Evolutionary conservation across 129 eudicot genomes (phyloP).

Genomic region (Silybum marianum): DNA sequence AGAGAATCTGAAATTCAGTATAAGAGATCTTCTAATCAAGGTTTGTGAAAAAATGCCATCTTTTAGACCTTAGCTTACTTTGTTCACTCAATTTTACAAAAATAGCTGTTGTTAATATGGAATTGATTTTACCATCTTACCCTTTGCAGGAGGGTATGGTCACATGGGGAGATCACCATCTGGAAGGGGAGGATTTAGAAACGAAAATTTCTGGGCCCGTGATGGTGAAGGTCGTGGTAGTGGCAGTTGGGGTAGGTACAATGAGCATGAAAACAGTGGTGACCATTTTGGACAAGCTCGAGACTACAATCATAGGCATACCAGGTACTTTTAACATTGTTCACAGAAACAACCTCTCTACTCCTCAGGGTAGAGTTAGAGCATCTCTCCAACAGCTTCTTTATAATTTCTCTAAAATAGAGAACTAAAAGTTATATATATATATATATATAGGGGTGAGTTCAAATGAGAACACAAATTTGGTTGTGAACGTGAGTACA

Average conservation of each 20-base stretch:
- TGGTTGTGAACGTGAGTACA: too few relatives aligned
- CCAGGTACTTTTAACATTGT: constrained; percentile 1
- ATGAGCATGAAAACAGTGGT: constrained; percentile 24
- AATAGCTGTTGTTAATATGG: neutral
- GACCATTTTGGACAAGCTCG: constrained; percentile 32
- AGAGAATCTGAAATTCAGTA: constrained; percentile 36
- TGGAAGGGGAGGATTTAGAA: constrained; percentile 56
- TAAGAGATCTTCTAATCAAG: constrained; percentile 39
- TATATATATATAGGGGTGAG: too few relatives aligned
- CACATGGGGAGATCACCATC: constrained; percentile 46
- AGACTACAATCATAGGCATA: constrained; percentile 16
- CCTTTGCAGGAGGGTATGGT: constrained; percentile 41
- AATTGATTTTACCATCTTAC: constrained; percentile 14
- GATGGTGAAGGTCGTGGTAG: constrained; percentile 42
- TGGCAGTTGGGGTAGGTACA: constrained; percentile 29
- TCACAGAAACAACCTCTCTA: neutral
- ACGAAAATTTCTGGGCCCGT: constrained; percentile 43
- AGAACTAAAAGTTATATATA: too few relatives aligned
- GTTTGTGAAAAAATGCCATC: constrained; percentile 11
- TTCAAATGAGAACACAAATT: too few relatives aligned
- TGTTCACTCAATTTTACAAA: neutral
- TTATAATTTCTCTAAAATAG: too few relatives aligned
- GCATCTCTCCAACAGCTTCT: too few relatives aligned
- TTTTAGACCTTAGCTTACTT: neutral
- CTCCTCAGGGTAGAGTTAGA: neutral